A percentile compares a stretch with the other conserved stretches of the same genome.
Evolutionary conservation across 2,329 filamentous ascomycete species (phyloP).

Genomic region (Cryphonectria carpinicola): DNA sequence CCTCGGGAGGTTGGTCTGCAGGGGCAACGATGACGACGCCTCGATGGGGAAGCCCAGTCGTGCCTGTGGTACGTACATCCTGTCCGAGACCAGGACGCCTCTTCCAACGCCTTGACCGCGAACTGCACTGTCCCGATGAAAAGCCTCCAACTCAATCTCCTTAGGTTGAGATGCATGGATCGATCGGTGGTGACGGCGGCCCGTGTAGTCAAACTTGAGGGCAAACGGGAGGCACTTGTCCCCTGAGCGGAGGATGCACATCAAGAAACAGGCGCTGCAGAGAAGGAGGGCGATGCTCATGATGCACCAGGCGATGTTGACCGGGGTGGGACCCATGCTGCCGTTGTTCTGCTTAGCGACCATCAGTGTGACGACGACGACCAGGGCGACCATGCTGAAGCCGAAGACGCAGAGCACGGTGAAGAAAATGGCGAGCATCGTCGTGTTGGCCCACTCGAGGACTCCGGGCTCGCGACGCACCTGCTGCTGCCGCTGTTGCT

Average conservation of each 20-base stretch:
- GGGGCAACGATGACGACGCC: background rate
- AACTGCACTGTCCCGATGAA: background rate
- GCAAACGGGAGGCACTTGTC: background rate
- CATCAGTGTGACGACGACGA: background rate
- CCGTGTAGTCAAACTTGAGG: background rate
- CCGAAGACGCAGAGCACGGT: background rate
- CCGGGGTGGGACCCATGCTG: background rate
- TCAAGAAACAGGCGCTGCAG: background rate
- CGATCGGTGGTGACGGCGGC: background rate
- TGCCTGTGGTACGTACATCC: background rate
- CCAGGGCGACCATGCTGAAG: background rate
- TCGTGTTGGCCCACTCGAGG: background rate
- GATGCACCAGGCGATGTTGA: background rate
- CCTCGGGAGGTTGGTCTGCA: too few relatives aligned
- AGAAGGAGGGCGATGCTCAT: background rate
- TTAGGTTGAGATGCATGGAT: background rate
- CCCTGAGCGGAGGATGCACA: background rate
- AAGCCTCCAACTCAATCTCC: slow-evolving; percentile 13
- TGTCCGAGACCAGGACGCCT: background rate
- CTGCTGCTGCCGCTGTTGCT: background rate
- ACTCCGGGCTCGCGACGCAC: background rate
- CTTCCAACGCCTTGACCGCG: background rate
- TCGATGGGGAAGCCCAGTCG: background rate
- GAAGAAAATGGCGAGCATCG: background rate
- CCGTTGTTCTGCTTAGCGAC: background rate